A percentile compares a stretch with the other conserved stretches of the same genome.
These are phyloP conservation scores for Puya raimondii DNA, from an alignment of 176 grass and related monocot species.

Conservation along the genomic window DNA sequence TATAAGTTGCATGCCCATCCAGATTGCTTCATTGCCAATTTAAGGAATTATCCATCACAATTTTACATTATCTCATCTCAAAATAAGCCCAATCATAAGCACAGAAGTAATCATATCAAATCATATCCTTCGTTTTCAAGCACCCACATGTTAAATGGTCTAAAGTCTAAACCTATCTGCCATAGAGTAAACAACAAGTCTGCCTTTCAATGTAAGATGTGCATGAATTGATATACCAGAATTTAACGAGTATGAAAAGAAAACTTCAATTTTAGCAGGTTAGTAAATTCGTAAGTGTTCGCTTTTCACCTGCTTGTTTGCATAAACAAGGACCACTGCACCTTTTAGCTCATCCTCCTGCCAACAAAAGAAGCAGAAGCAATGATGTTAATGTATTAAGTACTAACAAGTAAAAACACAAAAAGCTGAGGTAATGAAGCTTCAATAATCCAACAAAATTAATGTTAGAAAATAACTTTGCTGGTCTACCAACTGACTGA, in stretches of 20 bases:
- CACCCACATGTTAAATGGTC: too few species aligned
- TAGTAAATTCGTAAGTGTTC: constrained; percentile 4
- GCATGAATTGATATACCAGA: too few species aligned
- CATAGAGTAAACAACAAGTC: too few species aligned
- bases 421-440: neutral
- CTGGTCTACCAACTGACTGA: too few species aligned
- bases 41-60: constrained; percentile 3
- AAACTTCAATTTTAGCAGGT: constrained; percentile 11
- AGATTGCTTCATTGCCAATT: neutral
- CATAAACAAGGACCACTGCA: constrained; percentile 85
- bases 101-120: too few species aligned
- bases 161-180: too few species aligned
- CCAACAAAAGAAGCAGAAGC: constrained; percentile 13
- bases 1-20: too few species aligned
- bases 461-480: too few species aligned
- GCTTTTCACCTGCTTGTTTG: constrained; percentile 92
- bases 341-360: constrained; percentile 99
- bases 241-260: neutral
- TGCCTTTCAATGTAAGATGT: too few species aligned
- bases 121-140: too few species aligned
- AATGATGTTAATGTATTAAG: constrained; percentile 13
- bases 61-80: neutral
- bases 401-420: neutral
- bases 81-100: neutral
- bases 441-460: too few species aligned